A percentile compares a stretch with the other conserved stretches of the same genome.
These are phyloP conservation scores for Chloropicon primus DNA, from an alignment of 139 green algal genomes.

Conservation along the genomic window DNA sequence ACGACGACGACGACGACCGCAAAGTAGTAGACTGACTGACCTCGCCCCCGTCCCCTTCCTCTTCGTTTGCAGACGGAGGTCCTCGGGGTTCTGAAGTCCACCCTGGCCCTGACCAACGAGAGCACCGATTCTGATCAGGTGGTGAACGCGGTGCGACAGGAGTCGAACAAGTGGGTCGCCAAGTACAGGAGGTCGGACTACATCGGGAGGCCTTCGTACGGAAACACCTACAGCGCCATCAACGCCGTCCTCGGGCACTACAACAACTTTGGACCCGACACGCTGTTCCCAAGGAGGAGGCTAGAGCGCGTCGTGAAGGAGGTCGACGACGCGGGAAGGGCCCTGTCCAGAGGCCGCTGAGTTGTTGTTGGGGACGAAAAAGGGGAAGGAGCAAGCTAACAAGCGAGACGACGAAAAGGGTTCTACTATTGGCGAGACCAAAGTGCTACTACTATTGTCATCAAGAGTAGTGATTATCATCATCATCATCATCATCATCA, in stretches of 20 bases:
- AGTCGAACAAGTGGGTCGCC: conserved; percentile 72
- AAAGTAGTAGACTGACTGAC: no score
- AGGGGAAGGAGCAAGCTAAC: not conserved
- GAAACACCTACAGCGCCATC: conserved; percentile 75
- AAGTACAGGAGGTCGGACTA: conserved; percentile 50
- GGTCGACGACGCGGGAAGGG: conserved; percentile 38
- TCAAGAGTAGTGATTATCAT: no score
- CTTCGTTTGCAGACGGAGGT: conserved; percentile 28
- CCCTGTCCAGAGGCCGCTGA: conserved; percentile 38
- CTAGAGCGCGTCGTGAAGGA: conserved; percentile 67
- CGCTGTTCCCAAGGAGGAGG: conserved; percentile 82
- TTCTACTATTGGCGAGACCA: no score
- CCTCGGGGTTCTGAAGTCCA: conserved; percentile 37
- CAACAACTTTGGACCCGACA: conserved; percentile 71
- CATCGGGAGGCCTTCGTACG: conserved; percentile 44
- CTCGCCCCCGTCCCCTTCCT: not conserved
- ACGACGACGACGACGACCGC: no score
- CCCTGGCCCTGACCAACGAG: conserved; percentile 39
- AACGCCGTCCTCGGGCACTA: conserved; percentile 82
- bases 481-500: no score
- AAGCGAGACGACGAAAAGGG: no score
- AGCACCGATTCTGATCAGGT: conserved; percentile 47
- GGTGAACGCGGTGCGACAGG: conserved; percentile 44
- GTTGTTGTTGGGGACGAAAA: not conserved
- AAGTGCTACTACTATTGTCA: no score